Evolutionary conservation across 768 basidiomycete genomes (phyloP).

Genomic region (Mrakia blollopis): DNA sequence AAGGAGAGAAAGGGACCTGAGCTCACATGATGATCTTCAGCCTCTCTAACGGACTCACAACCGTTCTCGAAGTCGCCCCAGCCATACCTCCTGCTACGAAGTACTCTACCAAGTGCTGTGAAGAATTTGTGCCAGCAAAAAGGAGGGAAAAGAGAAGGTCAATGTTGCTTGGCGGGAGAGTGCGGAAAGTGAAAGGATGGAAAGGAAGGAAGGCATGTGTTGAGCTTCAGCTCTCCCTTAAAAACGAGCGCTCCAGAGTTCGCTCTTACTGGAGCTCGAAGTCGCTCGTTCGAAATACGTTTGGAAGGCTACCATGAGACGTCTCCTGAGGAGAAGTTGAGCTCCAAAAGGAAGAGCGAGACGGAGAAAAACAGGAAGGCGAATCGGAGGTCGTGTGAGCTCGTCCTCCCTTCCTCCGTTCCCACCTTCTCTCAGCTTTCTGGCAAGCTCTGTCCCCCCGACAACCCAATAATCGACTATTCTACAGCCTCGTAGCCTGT

Average conservation of each 20-base stretch:
- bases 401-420: too few species aligned
- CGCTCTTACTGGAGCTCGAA: neutral
- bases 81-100: slow-evolving; percentile 44
- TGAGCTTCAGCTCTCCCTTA: too few species aligned
- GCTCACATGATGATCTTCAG: slow-evolving; percentile 95
- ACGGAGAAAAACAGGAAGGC: neutral
- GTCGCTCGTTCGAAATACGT: neutral
- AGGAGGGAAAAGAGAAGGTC: neutral
- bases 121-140: too few species aligned
- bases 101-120: slow-evolving; percentile 28
- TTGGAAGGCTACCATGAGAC: too few species aligned
- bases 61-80: slow-evolving; percentile 68
- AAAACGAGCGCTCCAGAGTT: too few species aligned
- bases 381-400: too few species aligned
- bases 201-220: too few species aligned
- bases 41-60: slow-evolving; percentile 85
- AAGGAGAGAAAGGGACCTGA: slow-evolving; percentile 5
- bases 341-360: neutral
- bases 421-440: too few species aligned
- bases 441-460: too few species aligned
- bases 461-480: too few species aligned
- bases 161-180: neutral
- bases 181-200: neutral
- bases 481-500: too few species aligned
- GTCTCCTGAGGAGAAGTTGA: neutral